Percentiles rank a stretch among this genome's conserved stretches.
These are phyloP conservation scores for Viola odorata DNA, from an alignment of 345 rosid species.

Conservation along the genomic window DNA sequence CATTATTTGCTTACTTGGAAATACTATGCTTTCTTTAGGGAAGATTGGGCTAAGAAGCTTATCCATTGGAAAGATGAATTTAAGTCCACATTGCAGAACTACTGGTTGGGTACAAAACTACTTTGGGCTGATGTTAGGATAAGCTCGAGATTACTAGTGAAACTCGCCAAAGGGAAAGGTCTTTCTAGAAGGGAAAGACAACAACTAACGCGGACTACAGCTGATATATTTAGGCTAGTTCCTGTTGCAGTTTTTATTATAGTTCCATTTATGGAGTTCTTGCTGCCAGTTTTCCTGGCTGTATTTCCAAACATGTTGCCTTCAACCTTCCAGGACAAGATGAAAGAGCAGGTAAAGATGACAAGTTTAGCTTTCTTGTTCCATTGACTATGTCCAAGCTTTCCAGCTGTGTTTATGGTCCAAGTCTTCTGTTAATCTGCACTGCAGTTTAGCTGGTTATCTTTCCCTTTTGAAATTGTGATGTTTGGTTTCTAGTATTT, in stretches of 20 bases:
- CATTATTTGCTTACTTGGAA: constrained; percentile 11
- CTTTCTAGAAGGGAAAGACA: constrained; percentile 94
- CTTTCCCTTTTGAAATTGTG: background rate
- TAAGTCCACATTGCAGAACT: constrained; percentile 80
- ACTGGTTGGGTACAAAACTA: constrained; percentile 88
- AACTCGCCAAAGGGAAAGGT: constrained; percentile 83
- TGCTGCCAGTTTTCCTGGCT: constrained; percentile 84
- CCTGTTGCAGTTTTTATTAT: constrained; percentile 89
- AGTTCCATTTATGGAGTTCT: constrained; percentile 97
- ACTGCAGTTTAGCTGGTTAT: background rate
- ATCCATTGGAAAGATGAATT: constrained; percentile 86
- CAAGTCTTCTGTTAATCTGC: too few species aligned
- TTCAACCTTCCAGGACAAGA: constrained; percentile 95
- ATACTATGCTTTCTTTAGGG: constrained; percentile 38
- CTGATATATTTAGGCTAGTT: constrained; percentile 88
- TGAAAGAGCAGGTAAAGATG: constrained; percentile 84
- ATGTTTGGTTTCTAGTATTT: background rate
- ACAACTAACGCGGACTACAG: constrained; percentile 82
- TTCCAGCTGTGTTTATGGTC: too few species aligned
- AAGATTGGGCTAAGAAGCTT: constrained; percentile 92
- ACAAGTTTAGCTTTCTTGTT: constrained; percentile 1
- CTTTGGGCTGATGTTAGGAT: constrained; percentile 91
- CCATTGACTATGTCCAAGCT: too few species aligned
- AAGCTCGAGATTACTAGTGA: constrained; percentile 75
- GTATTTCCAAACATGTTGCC: constrained; percentile 95